Conservation (phyloP, 306 rosid species). For the Quercus wislizeni region DNA sequence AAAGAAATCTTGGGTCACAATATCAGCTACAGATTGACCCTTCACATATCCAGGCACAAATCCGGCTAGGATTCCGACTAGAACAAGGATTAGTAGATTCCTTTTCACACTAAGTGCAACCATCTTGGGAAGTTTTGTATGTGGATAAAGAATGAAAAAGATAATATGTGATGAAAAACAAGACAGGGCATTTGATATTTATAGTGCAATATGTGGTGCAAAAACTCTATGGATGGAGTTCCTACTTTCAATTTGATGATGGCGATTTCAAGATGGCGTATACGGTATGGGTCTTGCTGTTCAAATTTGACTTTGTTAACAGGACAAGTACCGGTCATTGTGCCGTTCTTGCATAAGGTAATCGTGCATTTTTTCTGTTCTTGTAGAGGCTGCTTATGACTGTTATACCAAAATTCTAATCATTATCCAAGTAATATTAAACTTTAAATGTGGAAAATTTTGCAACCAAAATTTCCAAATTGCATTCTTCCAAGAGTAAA, state of each 20-base stretch:
- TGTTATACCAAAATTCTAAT: no score
- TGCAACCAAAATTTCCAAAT: no score
- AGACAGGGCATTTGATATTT: not conserved
- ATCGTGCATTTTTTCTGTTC: no score
- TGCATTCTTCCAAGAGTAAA: no score
- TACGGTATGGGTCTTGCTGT: not conserved
- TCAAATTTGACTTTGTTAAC: not conserved
- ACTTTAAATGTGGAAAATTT: no score
- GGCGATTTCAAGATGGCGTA: not conserved
- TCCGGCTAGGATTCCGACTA: constrained; percentile 10
- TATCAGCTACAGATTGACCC: constrained; percentile 47
- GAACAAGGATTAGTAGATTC: not conserved
- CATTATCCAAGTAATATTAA: no score
- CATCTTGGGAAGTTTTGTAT: not conserved
- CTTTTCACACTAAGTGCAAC: not conserved
- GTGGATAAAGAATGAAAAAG: not conserved
- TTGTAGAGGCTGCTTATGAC: no score
- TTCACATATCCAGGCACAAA: not conserved
- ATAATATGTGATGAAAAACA: not conserved
- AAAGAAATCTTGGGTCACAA: constrained; percentile 55
- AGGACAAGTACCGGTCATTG: no score
- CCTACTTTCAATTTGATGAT: not conserved
- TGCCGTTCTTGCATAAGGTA: no score
- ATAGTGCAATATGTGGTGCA: not conserved
- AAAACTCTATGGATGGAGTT: not conserved